Conservation (phyloP, 2,329 filamentous ascomycete genomes). For the Plenodomus lindquistii region DNA sequence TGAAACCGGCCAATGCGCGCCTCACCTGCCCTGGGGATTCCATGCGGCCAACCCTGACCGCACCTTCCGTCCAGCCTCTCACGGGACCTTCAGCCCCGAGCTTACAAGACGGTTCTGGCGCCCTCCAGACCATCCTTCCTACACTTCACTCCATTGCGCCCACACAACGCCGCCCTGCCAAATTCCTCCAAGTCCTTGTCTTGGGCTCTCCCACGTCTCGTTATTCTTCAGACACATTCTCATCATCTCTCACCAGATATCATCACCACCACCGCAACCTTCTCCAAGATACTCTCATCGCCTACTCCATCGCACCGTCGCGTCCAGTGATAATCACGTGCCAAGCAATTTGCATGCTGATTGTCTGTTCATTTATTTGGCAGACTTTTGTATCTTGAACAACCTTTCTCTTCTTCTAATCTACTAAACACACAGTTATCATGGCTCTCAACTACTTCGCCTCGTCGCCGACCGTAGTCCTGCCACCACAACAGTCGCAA, state of each 20-base stretch:
- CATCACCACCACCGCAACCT: conserved; percentile 15
- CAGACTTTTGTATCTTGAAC: conserved; percentile 40
- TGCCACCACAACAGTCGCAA: conserved; percentile 48
- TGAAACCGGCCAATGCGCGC: conserved; percentile 18
- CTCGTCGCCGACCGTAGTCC: conserved; percentile 52
- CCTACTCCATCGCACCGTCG: conserved; percentile 30
- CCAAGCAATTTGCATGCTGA: conserved; percentile 29
- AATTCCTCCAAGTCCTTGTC: conserved; percentile 17
- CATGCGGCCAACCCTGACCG: conserved; percentile 29
- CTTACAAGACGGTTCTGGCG: conserved; percentile 43
- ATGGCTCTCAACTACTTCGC: conserved; percentile 53
- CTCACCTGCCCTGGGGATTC: conserved; percentile 21
- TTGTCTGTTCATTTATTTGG: conserved; percentile 30
- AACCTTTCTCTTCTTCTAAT: conserved; percentile 29
- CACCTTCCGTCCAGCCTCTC: conserved; percentile 35
- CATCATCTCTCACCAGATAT: conserved; percentile 16
- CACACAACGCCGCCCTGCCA: conserved; percentile 21
- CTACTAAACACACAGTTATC: conserved; percentile 46
- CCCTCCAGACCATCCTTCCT: conserved; percentile 41
- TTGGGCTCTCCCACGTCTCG: conserved; percentile 14
- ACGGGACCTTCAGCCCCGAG: conserved; percentile 33
- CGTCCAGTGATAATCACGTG: conserved; percentile 24
- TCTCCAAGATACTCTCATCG: conserved; percentile 16
- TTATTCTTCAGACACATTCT: conserved; percentile 11
- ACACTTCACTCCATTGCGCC: conserved; percentile 38